Percentiles rank a stretch among this genome's conserved stretches.
Evolutionary conservation across 306 rosid genomes (phyloP).

Genomic region (Carpinus fangiana): DNA sequence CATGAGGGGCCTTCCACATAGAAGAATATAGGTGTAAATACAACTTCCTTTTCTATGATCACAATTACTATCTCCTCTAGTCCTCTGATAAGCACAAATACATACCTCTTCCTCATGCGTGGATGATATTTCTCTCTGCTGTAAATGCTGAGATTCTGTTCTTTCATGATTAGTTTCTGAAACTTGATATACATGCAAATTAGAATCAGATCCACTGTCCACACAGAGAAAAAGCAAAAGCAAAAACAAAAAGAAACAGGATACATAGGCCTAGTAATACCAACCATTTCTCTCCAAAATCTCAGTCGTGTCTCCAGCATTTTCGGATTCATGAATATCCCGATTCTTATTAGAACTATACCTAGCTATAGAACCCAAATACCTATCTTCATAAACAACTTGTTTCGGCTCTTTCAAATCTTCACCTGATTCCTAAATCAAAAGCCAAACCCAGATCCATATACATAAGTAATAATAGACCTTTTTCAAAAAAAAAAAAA

Average conservation of each 20-base stretch:
- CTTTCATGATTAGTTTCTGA: constrained; percentile 48
- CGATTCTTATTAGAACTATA: constrained; percentile 24
- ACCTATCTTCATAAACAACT: constrained; percentile 67
- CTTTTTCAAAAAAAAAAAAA: neutral
- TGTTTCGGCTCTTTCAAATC: constrained; percentile 75
- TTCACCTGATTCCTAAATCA: constrained; percentile 56
- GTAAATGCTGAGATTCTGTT: constrained; percentile 37
- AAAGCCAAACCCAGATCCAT: constrained; percentile 7
- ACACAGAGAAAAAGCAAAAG: constrained; percentile 18
- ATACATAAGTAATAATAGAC: constrained; percentile 11
- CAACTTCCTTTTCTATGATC: neutral
- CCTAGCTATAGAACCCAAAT: constrained; percentile 30
- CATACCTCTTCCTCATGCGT: constrained; percentile 56
- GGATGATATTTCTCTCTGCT: constrained; percentile 34
- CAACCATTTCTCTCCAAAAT: constrained; percentile 50
- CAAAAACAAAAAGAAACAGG: constrained; percentile 11
- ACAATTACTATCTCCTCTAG: neutral
- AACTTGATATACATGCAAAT: constrained; percentile 27
- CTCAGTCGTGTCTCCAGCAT: constrained; percentile 34
- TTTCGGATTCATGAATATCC: constrained; percentile 40
- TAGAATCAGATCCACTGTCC: constrained; percentile 20
- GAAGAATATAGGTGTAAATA: neutral
- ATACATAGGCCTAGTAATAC: constrained; percentile 24
- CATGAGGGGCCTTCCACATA: neutral
- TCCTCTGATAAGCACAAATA: neutral